phyloP scores from a whole-genome alignment of 2,329 filamentous ascomycete species.

The Phoma herbarum region DNA sequence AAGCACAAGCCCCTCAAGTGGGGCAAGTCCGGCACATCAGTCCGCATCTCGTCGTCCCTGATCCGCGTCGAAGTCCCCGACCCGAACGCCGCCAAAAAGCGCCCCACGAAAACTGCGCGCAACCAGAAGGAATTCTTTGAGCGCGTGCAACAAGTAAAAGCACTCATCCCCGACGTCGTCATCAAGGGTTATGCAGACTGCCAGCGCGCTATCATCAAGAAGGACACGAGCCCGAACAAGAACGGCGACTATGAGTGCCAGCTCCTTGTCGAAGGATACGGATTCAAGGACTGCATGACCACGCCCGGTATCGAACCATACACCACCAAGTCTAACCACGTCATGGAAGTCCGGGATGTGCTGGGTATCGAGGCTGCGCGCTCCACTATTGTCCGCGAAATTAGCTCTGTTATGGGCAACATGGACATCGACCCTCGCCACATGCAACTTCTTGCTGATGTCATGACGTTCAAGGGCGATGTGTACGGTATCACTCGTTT shows the following conservation, averaged over 20 bases:
- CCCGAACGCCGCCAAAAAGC: constrained; percentile 39
- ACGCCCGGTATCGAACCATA: constrained; percentile 89
- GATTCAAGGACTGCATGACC: constrained; percentile 86
- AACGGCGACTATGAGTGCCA: constrained; percentile 65
- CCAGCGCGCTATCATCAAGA: constrained; percentile 86
- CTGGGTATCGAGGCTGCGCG: constrained; percentile 95
- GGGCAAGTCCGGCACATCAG: constrained; percentile 68
- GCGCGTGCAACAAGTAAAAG: constrained; percentile 85
- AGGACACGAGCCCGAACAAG: constrained; percentile 72
- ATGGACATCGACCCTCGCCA: constrained; percentile 98
- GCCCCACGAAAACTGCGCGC: constrained; percentile 41
- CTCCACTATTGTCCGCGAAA: constrained; percentile 87
- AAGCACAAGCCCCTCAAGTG: constrained; percentile 86
- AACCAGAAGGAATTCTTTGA: constrained; percentile 72
- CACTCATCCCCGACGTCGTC: constrained; percentile 80
- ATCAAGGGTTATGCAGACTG: constrained; percentile 91
- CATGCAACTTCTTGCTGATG: constrained; percentile 95
- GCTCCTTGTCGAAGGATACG: constrained; percentile 91
- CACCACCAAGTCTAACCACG: constrained; percentile 78
- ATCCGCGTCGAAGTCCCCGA: constrained; percentile 78
- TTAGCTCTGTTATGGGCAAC: constrained; percentile 85
- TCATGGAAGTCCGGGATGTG: constrained; percentile 87
- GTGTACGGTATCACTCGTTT: constrained; percentile 96
- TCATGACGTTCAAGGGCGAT: constrained; percentile 99
- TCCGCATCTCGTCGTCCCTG: constrained; percentile 51